phyloP scores from a whole-genome alignment of 2,329 filamentous ascomycete genomes.

The Diaporthe capsici region DNA sequence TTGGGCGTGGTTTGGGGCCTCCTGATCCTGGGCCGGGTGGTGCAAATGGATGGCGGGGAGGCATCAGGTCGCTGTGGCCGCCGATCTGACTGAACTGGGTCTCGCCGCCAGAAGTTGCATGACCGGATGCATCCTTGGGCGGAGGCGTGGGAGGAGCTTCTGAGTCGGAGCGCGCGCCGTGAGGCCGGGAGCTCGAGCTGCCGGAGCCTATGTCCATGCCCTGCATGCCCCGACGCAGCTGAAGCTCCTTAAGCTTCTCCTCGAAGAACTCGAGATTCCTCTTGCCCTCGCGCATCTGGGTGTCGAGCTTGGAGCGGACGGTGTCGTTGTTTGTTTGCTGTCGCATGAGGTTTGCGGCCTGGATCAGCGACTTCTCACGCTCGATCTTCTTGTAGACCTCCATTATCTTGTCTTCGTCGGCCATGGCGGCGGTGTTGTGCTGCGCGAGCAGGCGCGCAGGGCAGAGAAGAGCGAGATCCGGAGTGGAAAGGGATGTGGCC shows the following conservation, averaged over 20 bases:
- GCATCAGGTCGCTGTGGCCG: slow-evolving; percentile 81
- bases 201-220: slow-evolving; percentile 74
- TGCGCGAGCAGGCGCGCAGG: slow-evolving; percentile 43
- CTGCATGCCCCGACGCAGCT: slow-evolving; percentile 82
- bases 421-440: slow-evolving; percentile 64
- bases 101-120: slow-evolving; percentile 41
- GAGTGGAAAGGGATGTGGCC: slow-evolving; percentile 6
- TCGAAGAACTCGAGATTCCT: slow-evolving; percentile 97
- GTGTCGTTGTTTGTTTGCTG: slow-evolving; percentile 94
- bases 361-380: slow-evolving; percentile 95
- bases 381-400: slow-evolving; percentile 98
- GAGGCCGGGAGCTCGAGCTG: slow-evolving; percentile 56
- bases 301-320: slow-evolving; percentile 91
- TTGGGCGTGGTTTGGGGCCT: slow-evolving; percentile 80
- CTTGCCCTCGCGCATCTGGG: slow-evolving; percentile 92
- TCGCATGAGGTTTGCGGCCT: slow-evolving; percentile 94
- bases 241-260: slow-evolving; percentile 89
- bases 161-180: slow-evolving; percentile 59
- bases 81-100: slow-evolving; percentile 69
- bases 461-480: slow-evolving; percentile 5
- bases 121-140: slow-evolving; percentile 74
- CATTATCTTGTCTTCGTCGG: slow-evolving; percentile 76
- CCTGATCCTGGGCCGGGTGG: slow-evolving; percentile 77
- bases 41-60: slow-evolving; percentile 83
- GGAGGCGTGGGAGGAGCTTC: slow-evolving; percentile 74